A percentile compares a stretch with the other conserved stretches of the same genome.
phyloP scores from a whole-genome alignment of 371 early-diverging fungal genomes.

The Smittium culicis region DNA sequence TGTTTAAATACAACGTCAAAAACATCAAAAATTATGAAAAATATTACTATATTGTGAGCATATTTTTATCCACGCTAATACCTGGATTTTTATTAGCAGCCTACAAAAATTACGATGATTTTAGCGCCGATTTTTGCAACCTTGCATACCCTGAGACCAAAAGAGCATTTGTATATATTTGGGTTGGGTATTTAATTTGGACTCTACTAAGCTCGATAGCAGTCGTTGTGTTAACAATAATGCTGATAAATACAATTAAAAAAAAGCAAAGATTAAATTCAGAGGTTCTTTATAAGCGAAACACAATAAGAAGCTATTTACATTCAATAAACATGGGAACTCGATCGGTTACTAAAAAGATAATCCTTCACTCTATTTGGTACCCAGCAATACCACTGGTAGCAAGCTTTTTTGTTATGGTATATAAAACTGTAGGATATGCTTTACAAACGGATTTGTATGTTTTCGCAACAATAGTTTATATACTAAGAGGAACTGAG shows the following conservation, averaged over 20 bases:
- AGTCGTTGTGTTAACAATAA: neutral
- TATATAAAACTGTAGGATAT: neutral
- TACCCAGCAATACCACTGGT: conserved; percentile 3
- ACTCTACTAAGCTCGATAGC: neutral
- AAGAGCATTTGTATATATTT: neutral
- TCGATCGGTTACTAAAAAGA: neutral
- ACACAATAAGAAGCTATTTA: neutral
- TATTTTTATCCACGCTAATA: neutral
- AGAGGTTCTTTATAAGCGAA: neutral
- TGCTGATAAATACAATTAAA: neutral
- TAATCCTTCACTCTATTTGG: neutral
- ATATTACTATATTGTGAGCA: neutral
- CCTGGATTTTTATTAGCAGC: neutral
- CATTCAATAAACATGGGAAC: neutral
- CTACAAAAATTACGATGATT: neutral
- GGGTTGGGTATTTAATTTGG: neutral
- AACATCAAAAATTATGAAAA: neutral
- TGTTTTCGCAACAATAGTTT: neutral
- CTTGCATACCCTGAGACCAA: neutral
- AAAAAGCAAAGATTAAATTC: neutral
- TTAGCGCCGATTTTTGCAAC: neutral
- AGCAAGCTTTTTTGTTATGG: neutral
- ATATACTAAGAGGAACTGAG: neutral
- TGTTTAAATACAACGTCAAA: conserved; percentile 1
- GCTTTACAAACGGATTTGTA: neutral